Evolutionary conservation across 441 rosid species (phyloP), one percentile per base, ranked within the genome.

Genomic region (Pelargonium myrrhifolium): DNA sequence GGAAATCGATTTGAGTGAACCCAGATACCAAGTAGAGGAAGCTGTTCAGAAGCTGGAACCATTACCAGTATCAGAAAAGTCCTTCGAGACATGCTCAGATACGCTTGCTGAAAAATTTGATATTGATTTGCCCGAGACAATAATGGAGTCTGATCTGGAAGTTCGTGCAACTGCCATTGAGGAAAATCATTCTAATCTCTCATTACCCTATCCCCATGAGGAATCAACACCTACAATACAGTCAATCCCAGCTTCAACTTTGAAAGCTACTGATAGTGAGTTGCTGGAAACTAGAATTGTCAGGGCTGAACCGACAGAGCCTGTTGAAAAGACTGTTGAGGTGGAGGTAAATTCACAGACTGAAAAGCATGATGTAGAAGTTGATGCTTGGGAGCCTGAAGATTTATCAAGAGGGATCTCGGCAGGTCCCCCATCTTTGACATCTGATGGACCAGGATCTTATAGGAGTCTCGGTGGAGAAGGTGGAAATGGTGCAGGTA

Each of bases 401-500:
- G 92, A 88, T 72, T 68, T 72, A 58, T 77, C 84, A 28, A 85
- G 80, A 85, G 78, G 69, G 67, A 51, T 77, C 68, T 81, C 84
- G 35, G 84, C 77, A 71, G 85, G 86, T 70, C 71, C 72, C 9
- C 69, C 80, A 61, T 64, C 79, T 65, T 65, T 85, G 67, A 65
- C 78, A 63, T 71, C 87, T 11, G 98, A 90, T 70, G 98, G 93
- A 26, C 97, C 96, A 0, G 85, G 85, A 68, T 92, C 99, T 67
- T 83, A 84, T 28, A 88, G 89, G 83, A 90, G 95, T 83, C 81
- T 87, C 65, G 82, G 89, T 68, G 88, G 96, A 15, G 86, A 84
- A 82, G 85, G 83, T 66, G 99, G 92, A 61, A 94, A 80, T 81
- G 90, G 92, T 68, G 68, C 83, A 43, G 99, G 95, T 64, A 92